Base-by-base conservation (phyloP, 257 asterid species). In the Agastache rugosa region DNA sequence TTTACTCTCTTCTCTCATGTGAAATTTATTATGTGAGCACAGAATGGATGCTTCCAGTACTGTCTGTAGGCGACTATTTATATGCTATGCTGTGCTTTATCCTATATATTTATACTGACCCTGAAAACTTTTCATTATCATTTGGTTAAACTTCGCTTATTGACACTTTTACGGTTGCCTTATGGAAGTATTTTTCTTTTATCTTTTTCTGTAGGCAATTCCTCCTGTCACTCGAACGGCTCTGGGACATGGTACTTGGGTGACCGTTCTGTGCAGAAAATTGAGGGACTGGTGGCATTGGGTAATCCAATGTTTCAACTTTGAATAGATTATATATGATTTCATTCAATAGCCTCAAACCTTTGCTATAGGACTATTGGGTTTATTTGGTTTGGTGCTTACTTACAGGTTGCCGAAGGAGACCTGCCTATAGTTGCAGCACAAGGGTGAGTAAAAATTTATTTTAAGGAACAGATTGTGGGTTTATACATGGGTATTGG, bases 231-330 rank as follows among this genome's bases (percentile, higher is more conserved):
- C 97, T 41, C 89, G 99, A 80, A 86, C 89, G 91, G 98, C 99
- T 22, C 97, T 90, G 39, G 93, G 96, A 42, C 96, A 82, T 59
- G 76, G 71, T 74, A 95, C 99, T 60, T 95, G 99, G 98, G 72
- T 92, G 64, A 95, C 98, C 22, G 98, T 95, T 75, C 77, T 95
- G 51, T 95, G 99, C 84, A 82, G 96, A 80, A 95, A 95, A 82
- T 79, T 95, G 82, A 83, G 96, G 75, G 96, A 92, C 82, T 95
- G 98, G 97, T 95, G 99, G 99, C 98, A 88, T 73, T 90, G 97
- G 99, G 99, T 95, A 95, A 84, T 77, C 67, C 85, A 64, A 29
- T 59, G 42, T 72, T 68, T 65, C 78, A 12, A 51, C 16, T 67
- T 67, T 65, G 55, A 75, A 47, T 59, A 22, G 17, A 34, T 67